Conservation (phyloP, 306 rosid species). For the Trifolium repens region DNA sequence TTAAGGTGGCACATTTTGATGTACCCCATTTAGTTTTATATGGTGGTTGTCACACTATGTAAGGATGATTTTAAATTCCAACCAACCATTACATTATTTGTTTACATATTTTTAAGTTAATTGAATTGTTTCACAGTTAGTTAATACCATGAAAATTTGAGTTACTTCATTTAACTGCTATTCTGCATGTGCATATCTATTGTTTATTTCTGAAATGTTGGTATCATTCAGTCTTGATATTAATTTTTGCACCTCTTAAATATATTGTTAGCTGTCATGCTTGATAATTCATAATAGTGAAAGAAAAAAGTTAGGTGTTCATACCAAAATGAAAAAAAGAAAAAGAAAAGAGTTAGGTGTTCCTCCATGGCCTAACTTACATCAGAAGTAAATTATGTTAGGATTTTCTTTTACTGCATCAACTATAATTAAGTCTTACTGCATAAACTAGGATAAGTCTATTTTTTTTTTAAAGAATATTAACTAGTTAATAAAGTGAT, state of each 20-base stretch:
- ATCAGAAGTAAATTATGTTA: background rate
- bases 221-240: background rate
- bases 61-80: slow-evolving; percentile 34
- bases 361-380: background rate
- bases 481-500: too few species aligned
- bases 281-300: background rate
- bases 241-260: background rate
- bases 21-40: slow-evolving; percentile 39
- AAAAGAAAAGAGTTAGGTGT: too few species aligned
- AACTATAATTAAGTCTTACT: background rate
- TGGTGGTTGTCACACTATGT: slow-evolving; percentile 33
- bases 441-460: background rate
- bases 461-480: background rate
- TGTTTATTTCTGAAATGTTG: background rate
- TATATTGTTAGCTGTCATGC: background rate
- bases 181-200: background rate
- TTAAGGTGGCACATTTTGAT: slow-evolving; percentile 46
- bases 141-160: slow-evolving; percentile 19
- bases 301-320: background rate
- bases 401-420: background rate
- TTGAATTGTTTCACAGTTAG: slow-evolving; percentile 38
- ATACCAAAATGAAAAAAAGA: too few species aligned
- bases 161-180: background rate
- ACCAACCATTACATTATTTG: slow-evolving; percentile 36
- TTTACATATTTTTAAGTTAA: slow-evolving; percentile 33